phyloP scores from a whole-genome alignment of 1,284 basidiomycete species.

The Austropuccinia psidii region DNA sequence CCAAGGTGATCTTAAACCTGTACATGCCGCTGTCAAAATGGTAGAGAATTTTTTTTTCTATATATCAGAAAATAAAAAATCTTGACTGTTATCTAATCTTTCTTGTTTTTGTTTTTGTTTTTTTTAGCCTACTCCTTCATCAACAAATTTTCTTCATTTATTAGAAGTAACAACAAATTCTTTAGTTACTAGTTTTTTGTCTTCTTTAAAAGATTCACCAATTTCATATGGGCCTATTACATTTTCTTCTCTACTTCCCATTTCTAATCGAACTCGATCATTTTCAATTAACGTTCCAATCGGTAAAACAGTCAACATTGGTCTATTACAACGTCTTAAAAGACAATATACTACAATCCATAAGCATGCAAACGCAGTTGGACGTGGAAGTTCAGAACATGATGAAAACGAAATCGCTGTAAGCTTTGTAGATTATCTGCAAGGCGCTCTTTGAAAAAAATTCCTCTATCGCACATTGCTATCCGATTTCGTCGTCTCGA shows the following conservation, averaged over 20 bases:
- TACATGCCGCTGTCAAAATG: slow-evolving; percentile 26
- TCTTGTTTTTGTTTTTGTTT: background rate
- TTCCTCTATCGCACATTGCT: background rate
- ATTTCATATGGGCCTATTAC: slow-evolving; percentile 8
- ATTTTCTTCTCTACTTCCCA: slow-evolving; percentile 23
- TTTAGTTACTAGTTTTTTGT: slow-evolving; percentile 9
- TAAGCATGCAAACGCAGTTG: slow-evolving; percentile 31
- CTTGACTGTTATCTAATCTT: background rate
- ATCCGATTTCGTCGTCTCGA: too few relatives aligned
- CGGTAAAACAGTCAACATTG: slow-evolving; percentile 29
- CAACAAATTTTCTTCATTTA: slow-evolving; percentile 32
- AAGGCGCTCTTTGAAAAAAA: slow-evolving; percentile 14
- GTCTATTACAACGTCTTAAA: slow-evolving; percentile 23
- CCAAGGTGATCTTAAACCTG: slow-evolving; percentile 27
- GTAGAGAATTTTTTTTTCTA: background rate
- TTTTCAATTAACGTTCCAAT: slow-evolving; percentile 26
- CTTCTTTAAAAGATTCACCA: slow-evolving; percentile 10
- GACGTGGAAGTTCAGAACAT: background rate
- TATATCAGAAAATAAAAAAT: background rate
- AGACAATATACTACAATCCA: slow-evolving; percentile 32
- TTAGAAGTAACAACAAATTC: slow-evolving; percentile 19
- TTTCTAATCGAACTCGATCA: background rate
- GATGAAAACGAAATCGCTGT: slow-evolving; percentile 22
- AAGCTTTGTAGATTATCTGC: slow-evolving; percentile 31
- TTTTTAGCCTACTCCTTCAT: slow-evolving; percentile 26